Percentiles rank a stretch among this genome's conserved stretches.
phyloP scores from a whole-genome alignment of 768 basidiomycete species.

The Cantharellus cinnabarinus region DNA sequence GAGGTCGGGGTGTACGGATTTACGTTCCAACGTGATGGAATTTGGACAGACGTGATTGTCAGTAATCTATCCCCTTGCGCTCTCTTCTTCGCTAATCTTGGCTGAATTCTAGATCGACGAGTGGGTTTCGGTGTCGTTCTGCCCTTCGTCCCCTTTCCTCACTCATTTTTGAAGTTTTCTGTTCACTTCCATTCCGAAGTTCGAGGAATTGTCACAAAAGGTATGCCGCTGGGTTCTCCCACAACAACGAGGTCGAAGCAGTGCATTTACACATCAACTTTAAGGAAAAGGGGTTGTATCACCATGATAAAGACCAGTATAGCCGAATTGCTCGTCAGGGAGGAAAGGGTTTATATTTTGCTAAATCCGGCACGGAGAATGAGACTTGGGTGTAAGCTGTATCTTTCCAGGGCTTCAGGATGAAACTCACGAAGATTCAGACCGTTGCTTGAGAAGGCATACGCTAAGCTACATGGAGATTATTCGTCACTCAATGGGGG shows the following conservation, averaged over 20 bases:
- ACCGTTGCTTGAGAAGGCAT: constrained; percentile 37
- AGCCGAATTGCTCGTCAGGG: constrained; percentile 26
- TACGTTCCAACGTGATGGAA: constrained; percentile 32
- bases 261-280: not conserved
- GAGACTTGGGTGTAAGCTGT: constrained; percentile 33
- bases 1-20: constrained; percentile 37
- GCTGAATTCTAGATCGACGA: constrained; percentile 24
- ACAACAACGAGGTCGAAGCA: not conserved
- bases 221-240: not conserved
- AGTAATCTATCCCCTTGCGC: not conserved
- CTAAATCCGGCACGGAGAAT: constrained; percentile 22
- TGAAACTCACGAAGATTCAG: constrained; percentile 2
- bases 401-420: not conserved
- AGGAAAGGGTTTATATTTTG: constrained; percentile 30
- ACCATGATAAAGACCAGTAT: constrained; percentile 29
- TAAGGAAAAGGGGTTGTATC: constrained; percentile 26
- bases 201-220: constrained; percentile 23
- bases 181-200: constrained; percentile 30
- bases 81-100: not conserved
- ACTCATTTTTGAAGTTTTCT: constrained; percentile 21
- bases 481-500: constrained; percentile 27
- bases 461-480: constrained; percentile 35
- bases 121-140: constrained; percentile 16
- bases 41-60: constrained; percentile 29
- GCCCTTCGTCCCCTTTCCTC: not conserved